phyloP scores from a whole-genome alignment of 2,329 filamentous ascomycete species.

The Cladosporium sp. region DNA sequence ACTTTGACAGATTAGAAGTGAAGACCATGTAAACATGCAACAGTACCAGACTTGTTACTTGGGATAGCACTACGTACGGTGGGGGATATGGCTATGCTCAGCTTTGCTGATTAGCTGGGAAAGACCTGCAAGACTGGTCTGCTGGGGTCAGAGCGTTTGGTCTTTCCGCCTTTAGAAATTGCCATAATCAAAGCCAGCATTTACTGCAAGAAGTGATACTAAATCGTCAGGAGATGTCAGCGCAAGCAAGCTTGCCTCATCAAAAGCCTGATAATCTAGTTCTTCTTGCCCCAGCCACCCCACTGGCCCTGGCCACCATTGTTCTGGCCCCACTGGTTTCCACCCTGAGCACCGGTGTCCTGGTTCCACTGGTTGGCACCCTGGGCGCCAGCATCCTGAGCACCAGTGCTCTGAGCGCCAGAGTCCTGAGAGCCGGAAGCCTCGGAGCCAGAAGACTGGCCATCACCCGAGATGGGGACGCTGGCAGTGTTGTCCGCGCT shows the following conservation, averaged over 20 bases:
- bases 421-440: background rate
- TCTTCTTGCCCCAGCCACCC: conserved; percentile 11
- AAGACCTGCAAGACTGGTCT: too few species aligned
- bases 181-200: too few species aligned
- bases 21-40: too few species aligned
- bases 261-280: background rate
- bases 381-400: background rate
- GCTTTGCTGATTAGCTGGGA: too few species aligned
- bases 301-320: background rate
- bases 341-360: background rate
- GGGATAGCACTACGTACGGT: too few species aligned
- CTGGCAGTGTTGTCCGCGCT: background rate
- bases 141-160: too few species aligned
- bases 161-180: too few species aligned
- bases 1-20: too few species aligned
- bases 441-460: background rate
- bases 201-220: too few species aligned
- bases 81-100: too few species aligned
- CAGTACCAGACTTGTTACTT: too few species aligned
- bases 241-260: background rate
- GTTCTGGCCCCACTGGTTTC: conserved; percentile 3
- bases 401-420: background rate
- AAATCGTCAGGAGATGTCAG: background rate
- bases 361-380: background rate
- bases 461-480: background rate